Evolutionary conservation across 805 yeast genomes (phyloP).

Genomic region (Kazachstania bromeliacearum): DNA sequence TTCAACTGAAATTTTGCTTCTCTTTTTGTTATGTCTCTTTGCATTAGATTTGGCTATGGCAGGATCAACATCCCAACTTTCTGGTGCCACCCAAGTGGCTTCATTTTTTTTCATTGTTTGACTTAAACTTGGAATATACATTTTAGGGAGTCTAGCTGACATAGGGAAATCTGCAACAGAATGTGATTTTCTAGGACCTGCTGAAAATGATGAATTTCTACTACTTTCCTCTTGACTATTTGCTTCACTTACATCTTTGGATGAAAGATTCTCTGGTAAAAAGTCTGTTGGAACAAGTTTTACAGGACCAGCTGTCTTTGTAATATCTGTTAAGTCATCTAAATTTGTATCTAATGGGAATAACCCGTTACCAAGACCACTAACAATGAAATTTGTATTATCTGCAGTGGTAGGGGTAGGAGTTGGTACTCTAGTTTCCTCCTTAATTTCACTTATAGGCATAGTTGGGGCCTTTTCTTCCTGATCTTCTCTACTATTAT

Average conservation of each 20-base stretch:
- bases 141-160: neutral
- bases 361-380: slow-evolving; percentile 4
- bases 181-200: slow-evolving; percentile 9
- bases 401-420: neutral
- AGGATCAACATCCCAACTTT: slow-evolving; percentile 50
- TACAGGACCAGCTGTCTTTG: slow-evolving; percentile 7
- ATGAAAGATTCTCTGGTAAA: neutral
- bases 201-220: neutral
- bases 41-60: slow-evolving; percentile 7
- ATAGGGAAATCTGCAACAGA: slow-evolving; percentile 11
- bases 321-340: slow-evolving; percentile 22
- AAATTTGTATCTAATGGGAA: slow-evolving; percentile 24
- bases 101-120: neutral
- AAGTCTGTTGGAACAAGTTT: too few relatives aligned
- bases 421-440: neutral
- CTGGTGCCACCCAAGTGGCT: slow-evolving; percentile 46
- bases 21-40: slow-evolving; percentile 1
- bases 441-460: neutral
- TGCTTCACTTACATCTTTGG: neutral
- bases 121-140: neutral
- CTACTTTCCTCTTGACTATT: neutral
- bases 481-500: neutral
- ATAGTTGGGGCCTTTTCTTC: neutral
- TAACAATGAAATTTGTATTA: neutral
- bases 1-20: too few relatives aligned